Evolutionary conservation across 208 protist species (phyloP).

Genomic region (Crithidia bombi): DNA sequence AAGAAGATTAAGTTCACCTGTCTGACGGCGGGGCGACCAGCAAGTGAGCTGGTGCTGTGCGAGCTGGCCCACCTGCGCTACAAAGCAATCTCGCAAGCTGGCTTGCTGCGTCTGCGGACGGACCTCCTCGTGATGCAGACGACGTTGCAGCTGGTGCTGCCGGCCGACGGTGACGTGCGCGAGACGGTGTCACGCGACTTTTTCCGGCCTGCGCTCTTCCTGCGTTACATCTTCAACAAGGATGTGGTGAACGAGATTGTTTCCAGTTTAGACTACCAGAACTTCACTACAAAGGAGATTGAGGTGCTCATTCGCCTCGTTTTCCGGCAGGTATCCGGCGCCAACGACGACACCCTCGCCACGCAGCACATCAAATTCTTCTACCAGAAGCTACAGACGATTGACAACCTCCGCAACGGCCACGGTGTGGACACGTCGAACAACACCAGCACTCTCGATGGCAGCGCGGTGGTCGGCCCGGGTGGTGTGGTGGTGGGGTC

Average conservation of each 20-base stretch:
- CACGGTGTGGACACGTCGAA: background rate
- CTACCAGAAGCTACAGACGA: constrained; percentile 48
- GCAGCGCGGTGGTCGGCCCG: constrained; percentile 2
- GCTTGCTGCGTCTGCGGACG: constrained; percentile 56
- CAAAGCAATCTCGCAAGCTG: constrained; percentile 76
- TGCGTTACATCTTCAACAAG: constrained; percentile 78
- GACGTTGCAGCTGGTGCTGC: constrained; percentile 71
- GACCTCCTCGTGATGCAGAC: constrained; percentile 84
- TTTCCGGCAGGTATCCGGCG: constrained; percentile 68
- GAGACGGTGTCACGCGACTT: constrained; percentile 69
- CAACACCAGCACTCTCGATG: background rate
- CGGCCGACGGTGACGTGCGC: constrained; percentile 71
- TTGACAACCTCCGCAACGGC: constrained; percentile 20
- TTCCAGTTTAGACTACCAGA: constrained; percentile 73
- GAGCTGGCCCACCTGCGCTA: constrained; percentile 85
- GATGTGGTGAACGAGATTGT: constrained; percentile 83
- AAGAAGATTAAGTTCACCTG: constrained; percentile 77
- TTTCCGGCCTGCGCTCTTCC: constrained; percentile 67
- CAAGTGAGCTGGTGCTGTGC: constrained; percentile 76
- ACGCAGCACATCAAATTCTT: constrained; percentile 62
- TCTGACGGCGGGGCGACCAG: constrained; percentile 71
- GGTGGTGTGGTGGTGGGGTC: background rate
- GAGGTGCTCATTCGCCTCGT: constrained; percentile 84
- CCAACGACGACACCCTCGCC: constrained; percentile 62
- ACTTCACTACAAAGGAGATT: constrained; percentile 66